Percentiles rank a stretch among this genome's conserved stretches.
phyloP scores from a whole-genome alignment of 2,329 filamentous ascomycete genomes.

The Paraphaeosphaeria sporulosa region DNA sequence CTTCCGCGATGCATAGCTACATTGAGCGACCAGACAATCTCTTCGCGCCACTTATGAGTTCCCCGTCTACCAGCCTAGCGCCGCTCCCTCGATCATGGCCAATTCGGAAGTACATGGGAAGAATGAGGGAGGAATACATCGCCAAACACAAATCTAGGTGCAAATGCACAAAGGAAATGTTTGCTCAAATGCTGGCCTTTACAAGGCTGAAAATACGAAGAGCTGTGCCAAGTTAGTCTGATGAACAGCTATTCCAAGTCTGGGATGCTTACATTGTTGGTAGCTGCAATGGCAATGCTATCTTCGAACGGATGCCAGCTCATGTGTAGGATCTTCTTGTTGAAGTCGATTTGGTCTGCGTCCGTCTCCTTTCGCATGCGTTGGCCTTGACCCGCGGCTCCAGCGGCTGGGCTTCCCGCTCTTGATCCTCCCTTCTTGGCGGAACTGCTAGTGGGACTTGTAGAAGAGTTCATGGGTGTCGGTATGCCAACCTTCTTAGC shows the following conservation, averaged over 20 bases:
- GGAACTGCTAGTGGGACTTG: constrained; percentile 75
- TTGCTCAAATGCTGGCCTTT: constrained; percentile 38
- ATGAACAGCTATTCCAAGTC: background rate
- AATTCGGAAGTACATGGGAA: constrained; percentile 31
- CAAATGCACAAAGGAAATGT: constrained; percentile 34
- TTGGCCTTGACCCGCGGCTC: constrained; percentile 76
- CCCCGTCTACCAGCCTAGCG: constrained; percentile 42
- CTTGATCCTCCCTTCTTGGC: constrained; percentile 88
- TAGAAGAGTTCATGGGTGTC: constrained; percentile 88
- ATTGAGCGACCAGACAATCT: constrained; percentile 34
- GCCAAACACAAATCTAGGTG: constrained; percentile 39
- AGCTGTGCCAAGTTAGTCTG: constrained; percentile 50
- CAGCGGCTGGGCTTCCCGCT: constrained; percentile 84
- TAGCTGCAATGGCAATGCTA: constrained; percentile 98
- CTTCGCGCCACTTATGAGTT: constrained; percentile 31
- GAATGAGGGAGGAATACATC: constrained; percentile 37
- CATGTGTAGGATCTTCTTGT: constrained; percentile 99
- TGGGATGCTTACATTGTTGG: constrained; percentile 85
- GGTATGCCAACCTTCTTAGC: constrained; percentile 99
- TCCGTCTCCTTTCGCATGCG: constrained; percentile 99
- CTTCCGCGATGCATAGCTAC: constrained; percentile 36
- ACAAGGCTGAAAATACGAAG: constrained; percentile 64
- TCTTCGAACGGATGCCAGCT: constrained; percentile 99
- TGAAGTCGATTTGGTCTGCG: constrained; percentile 99
- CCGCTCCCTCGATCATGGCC: constrained; percentile 33